Conservation (phyloP, 345 rosid genomes). For the Balakata baccata region DNA sequence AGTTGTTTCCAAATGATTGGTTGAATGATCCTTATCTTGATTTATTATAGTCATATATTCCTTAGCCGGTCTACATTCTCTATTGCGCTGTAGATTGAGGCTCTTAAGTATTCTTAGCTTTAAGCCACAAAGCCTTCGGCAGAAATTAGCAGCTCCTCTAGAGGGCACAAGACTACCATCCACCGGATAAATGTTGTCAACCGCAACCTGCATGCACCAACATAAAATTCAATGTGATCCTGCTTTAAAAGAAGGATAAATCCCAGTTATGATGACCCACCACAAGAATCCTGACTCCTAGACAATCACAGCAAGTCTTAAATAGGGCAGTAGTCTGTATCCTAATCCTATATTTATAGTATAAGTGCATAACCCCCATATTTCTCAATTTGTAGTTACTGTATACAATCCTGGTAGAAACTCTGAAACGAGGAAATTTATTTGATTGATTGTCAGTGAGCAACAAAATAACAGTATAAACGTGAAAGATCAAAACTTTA, state of each 20-base stretch:
- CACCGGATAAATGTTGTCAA: conserved; percentile 20
- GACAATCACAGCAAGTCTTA: no score
- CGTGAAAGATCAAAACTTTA: no score
- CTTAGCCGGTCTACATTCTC: conserved; percentile 24
- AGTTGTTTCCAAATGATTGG: conserved; percentile 32
- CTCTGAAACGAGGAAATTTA: background rate
- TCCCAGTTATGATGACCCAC: no score
- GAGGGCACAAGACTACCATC: conserved; percentile 31
- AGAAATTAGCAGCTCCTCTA: conserved; percentile 40
- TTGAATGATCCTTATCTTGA: conserved; percentile 25
- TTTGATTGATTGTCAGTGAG: background rate
- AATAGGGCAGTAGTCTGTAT: no score
- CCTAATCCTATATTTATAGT: no score
- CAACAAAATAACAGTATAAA: no score
- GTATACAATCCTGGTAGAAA: background rate
- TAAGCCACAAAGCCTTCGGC: conserved; percentile 44
- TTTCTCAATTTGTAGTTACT: background rate
- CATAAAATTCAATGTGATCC: background rate
- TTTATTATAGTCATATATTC: conserved; percentile 37
- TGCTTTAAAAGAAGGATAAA: background rate
- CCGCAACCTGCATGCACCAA: conserved; percentile 26
- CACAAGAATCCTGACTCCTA: no score
- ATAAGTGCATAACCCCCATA: background rate
- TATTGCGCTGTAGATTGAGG: conserved; percentile 32
- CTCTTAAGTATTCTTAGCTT: conserved; percentile 43